Evolutionary conservation across 208 protist genomes (phyloP).

Genomic region (Leishmania turanica): DNA sequence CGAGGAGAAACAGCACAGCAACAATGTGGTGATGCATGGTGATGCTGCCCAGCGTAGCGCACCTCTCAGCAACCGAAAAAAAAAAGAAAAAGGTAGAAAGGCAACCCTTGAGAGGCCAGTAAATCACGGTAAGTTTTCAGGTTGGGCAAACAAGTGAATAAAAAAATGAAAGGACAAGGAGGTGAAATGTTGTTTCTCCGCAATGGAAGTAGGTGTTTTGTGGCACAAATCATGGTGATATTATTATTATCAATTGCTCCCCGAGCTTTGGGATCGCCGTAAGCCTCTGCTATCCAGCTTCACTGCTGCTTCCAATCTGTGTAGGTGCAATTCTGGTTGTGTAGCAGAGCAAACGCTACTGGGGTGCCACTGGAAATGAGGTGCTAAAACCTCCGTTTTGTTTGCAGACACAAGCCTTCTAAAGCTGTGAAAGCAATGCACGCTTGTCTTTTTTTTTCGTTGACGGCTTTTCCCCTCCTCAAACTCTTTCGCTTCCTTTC

Average conservation of each 20-base stretch:
- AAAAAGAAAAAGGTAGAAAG: background rate
- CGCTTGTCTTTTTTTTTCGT: background rate
- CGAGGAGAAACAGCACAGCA: constrained; percentile 13
- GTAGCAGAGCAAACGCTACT: background rate
- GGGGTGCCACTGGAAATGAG: background rate
- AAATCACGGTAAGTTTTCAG: background rate
- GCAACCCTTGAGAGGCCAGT: background rate
- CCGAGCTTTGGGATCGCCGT: background rate
- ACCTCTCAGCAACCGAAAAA: background rate
- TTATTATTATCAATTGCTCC: background rate
- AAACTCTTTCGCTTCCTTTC: background rate
- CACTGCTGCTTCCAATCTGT: background rate
- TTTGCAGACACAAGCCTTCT: background rate
- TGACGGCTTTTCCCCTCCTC: background rate
- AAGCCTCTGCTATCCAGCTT: background rate
- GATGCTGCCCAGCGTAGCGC: background rate
- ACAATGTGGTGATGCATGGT: background rate
- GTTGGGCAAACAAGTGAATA: background rate
- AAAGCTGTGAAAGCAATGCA: background rate
- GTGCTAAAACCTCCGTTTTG: background rate
- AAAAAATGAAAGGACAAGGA: background rate
- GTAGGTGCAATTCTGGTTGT: background rate
- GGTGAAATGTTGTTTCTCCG: background rate
- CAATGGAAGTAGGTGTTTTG: background rate
- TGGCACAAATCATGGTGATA: background rate